Conservation (phyloP, 2,329 filamentous ascomycete genomes). For the Scedosporium apiospermum region DNA sequence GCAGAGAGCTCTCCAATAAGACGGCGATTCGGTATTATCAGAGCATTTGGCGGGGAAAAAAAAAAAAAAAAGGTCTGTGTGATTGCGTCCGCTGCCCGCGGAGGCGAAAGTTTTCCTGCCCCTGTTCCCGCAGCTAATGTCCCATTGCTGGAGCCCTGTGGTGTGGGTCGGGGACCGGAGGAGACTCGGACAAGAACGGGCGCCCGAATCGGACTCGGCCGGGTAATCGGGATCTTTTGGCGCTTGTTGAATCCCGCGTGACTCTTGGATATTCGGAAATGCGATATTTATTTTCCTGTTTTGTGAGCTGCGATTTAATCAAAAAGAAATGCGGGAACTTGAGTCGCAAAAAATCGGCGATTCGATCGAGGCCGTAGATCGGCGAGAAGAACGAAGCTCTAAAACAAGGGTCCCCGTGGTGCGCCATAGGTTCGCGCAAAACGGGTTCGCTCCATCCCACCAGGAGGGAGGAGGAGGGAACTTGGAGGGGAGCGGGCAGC, state of each 20-base stretch:
- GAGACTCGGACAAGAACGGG: neutral
- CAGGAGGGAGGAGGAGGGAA: too few species aligned
- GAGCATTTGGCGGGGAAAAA: neutral
- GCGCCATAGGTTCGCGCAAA: too few species aligned
- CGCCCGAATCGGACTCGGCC: neutral
- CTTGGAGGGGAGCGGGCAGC: too few species aligned
- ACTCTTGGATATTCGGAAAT: neutral
- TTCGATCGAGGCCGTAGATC: too few species aligned
- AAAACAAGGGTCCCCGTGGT: too few species aligned
- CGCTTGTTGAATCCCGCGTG: neutral
- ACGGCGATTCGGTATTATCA: neutral
- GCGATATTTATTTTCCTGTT: neutral
- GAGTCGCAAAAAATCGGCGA: too few species aligned
- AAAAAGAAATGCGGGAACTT: too few species aligned
- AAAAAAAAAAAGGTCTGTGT: too few species aligned
- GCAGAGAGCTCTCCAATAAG: neutral
- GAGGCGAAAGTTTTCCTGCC: neutral
- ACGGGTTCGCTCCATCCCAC: too few species aligned
- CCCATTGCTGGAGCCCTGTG: neutral
- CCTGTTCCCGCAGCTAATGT: neutral
- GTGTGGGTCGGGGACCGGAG: neutral
- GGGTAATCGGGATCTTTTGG: slow-evolving; percentile 2
- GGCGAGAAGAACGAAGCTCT: too few species aligned
- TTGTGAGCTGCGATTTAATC: too few species aligned
- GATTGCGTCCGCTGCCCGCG: too few species aligned